These are phyloP conservation scores for Chamaecrista fasciculata DNA, from an alignment of 306 rosid genomes.

Conservation along the genomic window DNA sequence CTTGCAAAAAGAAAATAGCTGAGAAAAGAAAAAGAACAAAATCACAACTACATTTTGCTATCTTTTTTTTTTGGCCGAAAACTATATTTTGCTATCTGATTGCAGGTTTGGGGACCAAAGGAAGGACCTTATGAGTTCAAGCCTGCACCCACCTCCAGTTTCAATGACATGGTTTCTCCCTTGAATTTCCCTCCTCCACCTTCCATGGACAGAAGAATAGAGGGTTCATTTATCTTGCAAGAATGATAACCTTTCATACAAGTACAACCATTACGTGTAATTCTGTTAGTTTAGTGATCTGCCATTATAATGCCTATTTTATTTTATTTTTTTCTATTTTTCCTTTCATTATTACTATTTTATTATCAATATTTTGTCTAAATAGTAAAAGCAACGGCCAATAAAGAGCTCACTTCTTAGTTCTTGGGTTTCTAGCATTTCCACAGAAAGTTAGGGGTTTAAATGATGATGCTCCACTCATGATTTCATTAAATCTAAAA, in stretches of 20 bases:
- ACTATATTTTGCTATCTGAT: not conserved
- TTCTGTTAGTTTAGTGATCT: not conserved
- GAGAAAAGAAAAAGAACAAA: not conserved
- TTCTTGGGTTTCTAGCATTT: not conserved
- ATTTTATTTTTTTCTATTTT: too few species aligned
- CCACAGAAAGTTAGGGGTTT: not conserved
- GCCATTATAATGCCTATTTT: not conserved
- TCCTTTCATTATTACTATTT: not conserved
- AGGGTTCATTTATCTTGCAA: conserved; percentile 67
- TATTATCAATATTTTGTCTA: not conserved
- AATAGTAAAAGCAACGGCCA: not conserved
- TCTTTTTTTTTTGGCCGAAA: too few species aligned
- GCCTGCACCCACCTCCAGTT: conserved; percentile 54
- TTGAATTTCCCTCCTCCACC: conserved; percentile 47
- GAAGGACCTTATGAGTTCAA: conserved; percentile 75
- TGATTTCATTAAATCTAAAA: not conserved
- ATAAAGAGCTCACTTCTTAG: not conserved
- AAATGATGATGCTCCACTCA: not conserved
- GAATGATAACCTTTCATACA: conserved; percentile 32
- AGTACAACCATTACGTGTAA: conserved; percentile 21
- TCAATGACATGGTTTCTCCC: conserved; percentile 42
- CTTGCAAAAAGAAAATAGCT: not conserved
- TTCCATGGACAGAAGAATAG: conserved; percentile 54
- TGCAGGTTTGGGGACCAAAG: conserved; percentile 68
- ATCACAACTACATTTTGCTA: not conserved